Evolutionary conservation across 2,329 filamentous ascomycete genomes (phyloP), one percentile per base, ranked within the genome.

Genomic region (Tolypocladium endophyticum): DNA sequence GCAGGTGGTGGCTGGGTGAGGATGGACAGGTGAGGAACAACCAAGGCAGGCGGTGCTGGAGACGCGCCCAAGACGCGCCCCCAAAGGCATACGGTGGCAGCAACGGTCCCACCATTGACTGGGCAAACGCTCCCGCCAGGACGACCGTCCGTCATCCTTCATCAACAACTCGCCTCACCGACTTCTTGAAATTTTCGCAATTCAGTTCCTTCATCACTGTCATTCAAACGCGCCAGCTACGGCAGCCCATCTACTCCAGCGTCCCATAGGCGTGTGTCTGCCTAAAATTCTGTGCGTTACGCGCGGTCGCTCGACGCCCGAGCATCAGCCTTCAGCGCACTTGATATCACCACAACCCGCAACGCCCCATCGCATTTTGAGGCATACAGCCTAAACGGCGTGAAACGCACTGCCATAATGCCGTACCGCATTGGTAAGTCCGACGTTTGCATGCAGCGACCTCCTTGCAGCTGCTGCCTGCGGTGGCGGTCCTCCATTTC

Each of bases 401-500:
- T 8, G 2, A 30, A 33, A 52, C 25, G 16, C 1, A 57, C 57
- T 57, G 62, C 59, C 64, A 71, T 67, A 16, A 80, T 81, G 78
- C 68, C 74, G 59, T 80, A 80, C 64, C 75, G 79, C 60, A 70
- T 81, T 61, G 78, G 78, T 80, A 71, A 66, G 76, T 70, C 45
- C 56, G 25, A 55, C 33, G n/a, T 7, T 9, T 47, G 53, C 28
- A 47, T 25, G 8, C 28, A 4, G 33, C 35, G 23, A 59, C 53
- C 38, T n/a, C 25, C 35, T 56, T 7, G 47, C 30, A 28, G 30
- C 8, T 14, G 30, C 41, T 38, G 36, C 30, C 7, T 43, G 5
- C 43, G 11, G 7, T 8, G 30, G 41, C 20, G 35, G 23, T 30
- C 28, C 33, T 4, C 43, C 4, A 3, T 4, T 12, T 2, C 9